Base-by-base conservation (phyloP, 495 filamentous ascomycete genomes). In the Hyaloscypha finlandica region DNA sequence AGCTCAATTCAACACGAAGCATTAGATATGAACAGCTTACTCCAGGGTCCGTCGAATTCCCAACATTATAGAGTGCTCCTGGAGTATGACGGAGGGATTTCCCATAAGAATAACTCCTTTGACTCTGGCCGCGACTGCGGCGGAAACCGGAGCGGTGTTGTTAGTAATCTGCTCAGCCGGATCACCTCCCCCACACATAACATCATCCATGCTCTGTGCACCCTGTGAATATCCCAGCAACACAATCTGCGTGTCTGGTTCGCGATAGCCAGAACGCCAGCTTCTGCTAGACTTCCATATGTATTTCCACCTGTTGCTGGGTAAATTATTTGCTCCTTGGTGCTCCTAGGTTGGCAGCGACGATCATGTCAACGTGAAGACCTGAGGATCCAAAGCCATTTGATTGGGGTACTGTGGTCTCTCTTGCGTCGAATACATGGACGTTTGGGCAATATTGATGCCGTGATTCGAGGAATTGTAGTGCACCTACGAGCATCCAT, bases 91-190 rank as follows among this genome's bases (percentile, higher is more conserved):
- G 80, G n/a, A n/a, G 4, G 87, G 87, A 66, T 86, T 84, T 33
- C 86, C 87, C 84, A 87, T 85, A 71, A 87, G 84, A 71, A 89
- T 89, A 39, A 80, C 84, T 8, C 82, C 87, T 73, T 86, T 88
- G 67, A 86, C 78, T 76, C 80, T 82, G 39, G 74, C 78, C 6
- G 83, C 74, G 6, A 79, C 80, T 16, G 77, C 72, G 0, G 81
- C 78, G 6, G 81, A 76, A 42, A 85, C 76, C 8, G 74, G 78
- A 25, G 85, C 77, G 1, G 82, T 78, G 3, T 75, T 81, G 61
- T 82, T 82, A 30, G 76, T 76, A 33, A 82, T 70, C 2, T 83
- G 84, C 25, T 81, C 71, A 59, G 84, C 84, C 2, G 81, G 72
- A 60, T 85, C 83, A 3, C 83, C 84, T 29, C 86, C 87, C 32